A percentile compares a stretch with the other conserved stretches of the same genome.
phyloP scores from a whole-genome alignment of 2,329 filamentous ascomycete species.

The Penicillium occitanis region DNA sequence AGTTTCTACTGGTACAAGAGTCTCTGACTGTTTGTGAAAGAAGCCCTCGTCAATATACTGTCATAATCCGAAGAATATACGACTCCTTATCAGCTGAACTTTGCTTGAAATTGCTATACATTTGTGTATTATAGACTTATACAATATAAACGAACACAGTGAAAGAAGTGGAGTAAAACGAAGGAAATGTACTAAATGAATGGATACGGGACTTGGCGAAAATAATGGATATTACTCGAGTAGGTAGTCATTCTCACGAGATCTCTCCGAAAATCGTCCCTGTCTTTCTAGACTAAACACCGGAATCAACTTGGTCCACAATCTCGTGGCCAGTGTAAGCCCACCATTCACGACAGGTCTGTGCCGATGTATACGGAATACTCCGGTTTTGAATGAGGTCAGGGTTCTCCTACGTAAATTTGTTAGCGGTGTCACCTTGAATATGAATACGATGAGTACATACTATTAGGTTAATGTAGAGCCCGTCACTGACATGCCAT shows the following conservation, averaged over 20 bases:
- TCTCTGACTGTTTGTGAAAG: not conserved
- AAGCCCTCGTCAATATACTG: not conserved
- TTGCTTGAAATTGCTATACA: not conserved
- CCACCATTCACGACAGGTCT: constrained; percentile 5
- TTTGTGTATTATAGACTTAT: not conserved
- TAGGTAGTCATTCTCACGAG: not conserved
- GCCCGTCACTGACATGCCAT: constrained; percentile 29
- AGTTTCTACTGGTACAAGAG: too few species aligned
- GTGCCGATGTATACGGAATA: not conserved
- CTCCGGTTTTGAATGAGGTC: not conserved
- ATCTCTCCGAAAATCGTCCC: not conserved
- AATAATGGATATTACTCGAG: not conserved
- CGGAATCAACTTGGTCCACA: constrained; percentile 5
- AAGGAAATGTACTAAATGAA: not conserved
- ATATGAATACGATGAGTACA: not conserved
- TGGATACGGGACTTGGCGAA: not conserved
- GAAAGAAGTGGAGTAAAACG: not conserved
- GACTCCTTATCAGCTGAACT: not conserved
- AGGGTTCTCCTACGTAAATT: not conserved
- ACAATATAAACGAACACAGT: not conserved
- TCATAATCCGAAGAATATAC: not conserved
- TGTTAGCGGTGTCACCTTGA: not conserved
- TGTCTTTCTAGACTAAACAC: not conserved
- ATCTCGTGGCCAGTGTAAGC: not conserved
- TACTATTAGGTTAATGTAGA: constrained; percentile 15